These are phyloP conservation scores for Teratosphaeria epicoccoides DNA, from an alignment of 2,329 filamentous ascomycete species.

Conservation along the genomic window DNA sequence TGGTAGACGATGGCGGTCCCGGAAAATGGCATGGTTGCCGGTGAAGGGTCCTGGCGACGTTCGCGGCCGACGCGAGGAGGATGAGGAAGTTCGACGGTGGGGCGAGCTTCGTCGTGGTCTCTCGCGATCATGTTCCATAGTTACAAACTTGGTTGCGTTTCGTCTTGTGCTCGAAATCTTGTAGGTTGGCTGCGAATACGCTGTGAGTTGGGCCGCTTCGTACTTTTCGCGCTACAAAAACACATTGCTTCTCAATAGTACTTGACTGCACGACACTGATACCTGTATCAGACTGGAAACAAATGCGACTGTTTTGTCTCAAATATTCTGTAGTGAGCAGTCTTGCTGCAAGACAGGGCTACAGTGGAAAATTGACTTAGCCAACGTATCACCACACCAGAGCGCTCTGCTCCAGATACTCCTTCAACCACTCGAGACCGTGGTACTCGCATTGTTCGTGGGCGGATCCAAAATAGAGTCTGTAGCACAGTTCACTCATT, in stretches of 20 bases:
- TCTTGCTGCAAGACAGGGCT: neutral
- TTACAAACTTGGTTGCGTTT: neutral
- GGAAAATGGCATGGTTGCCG: neutral
- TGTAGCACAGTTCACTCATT: too few species aligned
- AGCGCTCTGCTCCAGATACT: too few species aligned
- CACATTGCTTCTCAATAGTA: too few species aligned
- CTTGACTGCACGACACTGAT: neutral
- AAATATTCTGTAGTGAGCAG: neutral
- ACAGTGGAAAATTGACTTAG: neutral
- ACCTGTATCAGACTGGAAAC: neutral
- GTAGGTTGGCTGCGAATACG: neutral
- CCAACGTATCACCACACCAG: too few species aligned
- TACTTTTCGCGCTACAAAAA: too few species aligned
- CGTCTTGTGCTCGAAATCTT: neutral
- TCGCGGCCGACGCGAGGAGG: neutral
- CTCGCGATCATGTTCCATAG: neutral
- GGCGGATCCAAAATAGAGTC: too few species aligned
- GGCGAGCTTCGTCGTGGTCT: neutral
- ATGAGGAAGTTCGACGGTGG: neutral
- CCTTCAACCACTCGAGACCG: too few species aligned
- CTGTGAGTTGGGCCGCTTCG: too few species aligned
- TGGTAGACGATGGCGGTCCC: neutral
- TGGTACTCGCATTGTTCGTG: too few species aligned
- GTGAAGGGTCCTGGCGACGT: neutral
- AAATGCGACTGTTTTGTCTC: neutral